Percentiles rank a stretch among this genome's conserved stretches.
Conservation (phyloP, 139 green algal genomes). For the Chlamydomonas incerta region DNA sequence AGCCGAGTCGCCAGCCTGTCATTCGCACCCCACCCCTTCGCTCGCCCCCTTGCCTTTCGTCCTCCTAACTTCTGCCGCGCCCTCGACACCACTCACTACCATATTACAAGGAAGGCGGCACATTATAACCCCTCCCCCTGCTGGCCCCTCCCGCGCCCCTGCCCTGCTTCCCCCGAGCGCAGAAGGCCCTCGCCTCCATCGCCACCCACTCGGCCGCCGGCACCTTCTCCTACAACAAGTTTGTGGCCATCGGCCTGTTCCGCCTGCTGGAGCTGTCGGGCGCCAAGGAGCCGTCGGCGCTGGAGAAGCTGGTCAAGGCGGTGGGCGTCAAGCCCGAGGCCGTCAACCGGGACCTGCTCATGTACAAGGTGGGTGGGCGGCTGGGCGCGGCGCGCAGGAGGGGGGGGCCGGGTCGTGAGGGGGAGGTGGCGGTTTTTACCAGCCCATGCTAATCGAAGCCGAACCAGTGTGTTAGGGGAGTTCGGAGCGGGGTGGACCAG, state of each 20-base stretch:
- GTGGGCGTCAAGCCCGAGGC: conserved; percentile 78
- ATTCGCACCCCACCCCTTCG: no score
- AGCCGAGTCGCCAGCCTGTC: no score
- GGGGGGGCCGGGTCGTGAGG: neutral
- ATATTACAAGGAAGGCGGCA: no score
- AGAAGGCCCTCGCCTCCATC: conserved; percentile 77
- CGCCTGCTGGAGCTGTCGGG: conserved; percentile 88
- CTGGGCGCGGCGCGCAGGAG: neutral
- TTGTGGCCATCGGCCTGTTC: conserved; percentile 95
- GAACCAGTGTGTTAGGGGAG: no score
- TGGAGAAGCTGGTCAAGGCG: conserved; percentile 79
- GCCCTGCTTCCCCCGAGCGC: neutral
- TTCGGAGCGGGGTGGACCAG: no score
- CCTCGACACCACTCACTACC: no score
- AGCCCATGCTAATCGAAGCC: no score
- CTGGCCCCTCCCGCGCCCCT: neutral
- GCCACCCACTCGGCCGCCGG: conserved; percentile 54
- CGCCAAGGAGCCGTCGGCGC: conserved; percentile 89
- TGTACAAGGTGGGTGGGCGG: conserved; percentile 80
- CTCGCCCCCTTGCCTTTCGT: no score
- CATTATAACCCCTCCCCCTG: no score
- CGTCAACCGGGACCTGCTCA: conserved; percentile 89
- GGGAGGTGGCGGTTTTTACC: no score
- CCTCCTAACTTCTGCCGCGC: no score
- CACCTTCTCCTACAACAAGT: conserved; percentile 91